These are phyloP conservation scores for Pseudocercospora vitis DNA, from an alignment of 2,329 filamentous ascomycete genomes.

Conservation along the genomic window DNA sequence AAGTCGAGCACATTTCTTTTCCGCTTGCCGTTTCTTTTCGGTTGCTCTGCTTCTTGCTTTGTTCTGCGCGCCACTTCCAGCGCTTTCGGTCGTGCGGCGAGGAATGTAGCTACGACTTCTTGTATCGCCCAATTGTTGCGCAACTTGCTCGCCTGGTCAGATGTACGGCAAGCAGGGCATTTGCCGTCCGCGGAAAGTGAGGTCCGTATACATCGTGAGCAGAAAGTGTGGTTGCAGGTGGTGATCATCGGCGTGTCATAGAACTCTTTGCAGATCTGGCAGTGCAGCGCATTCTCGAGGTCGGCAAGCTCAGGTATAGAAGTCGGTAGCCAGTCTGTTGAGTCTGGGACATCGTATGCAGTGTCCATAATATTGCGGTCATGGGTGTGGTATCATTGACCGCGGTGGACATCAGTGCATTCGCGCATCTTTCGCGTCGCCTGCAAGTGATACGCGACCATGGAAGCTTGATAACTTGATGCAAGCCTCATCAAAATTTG, in stretches of 20 bases:
- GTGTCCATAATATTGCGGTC: conserved; percentile 20
- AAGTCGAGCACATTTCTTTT: conserved; percentile 44
- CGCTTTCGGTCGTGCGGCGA: conserved; percentile 61
- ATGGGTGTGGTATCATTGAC: conserved; percentile 6
- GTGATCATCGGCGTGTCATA: conserved; percentile 94
- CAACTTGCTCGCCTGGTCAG: conserved; percentile 80
- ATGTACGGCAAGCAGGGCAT: conserved; percentile 78
- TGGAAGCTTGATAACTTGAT: too few species aligned
- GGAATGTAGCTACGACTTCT: conserved; percentile 79
- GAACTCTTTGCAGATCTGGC: conserved; percentile 98
- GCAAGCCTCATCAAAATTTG: too few species aligned
- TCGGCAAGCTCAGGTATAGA: conserved; percentile 64
- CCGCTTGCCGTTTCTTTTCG: conserved; percentile 50
- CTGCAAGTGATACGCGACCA: too few species aligned
- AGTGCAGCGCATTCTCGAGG: conserved; percentile 83
- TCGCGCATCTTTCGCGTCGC: conserved; percentile 4
- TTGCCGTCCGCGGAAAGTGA: conserved; percentile 79
- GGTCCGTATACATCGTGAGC: conserved; percentile 89
- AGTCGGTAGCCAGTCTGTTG: conserved; percentile 81
- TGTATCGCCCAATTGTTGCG: conserved; percentile 81
- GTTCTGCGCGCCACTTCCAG: conserved; percentile 61
- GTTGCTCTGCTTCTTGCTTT: conserved; percentile 27
- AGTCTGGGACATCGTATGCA: conserved; percentile 60
- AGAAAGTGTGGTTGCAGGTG: conserved; percentile 92
- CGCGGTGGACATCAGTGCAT: not conserved